These are phyloP conservation scores for Aspergillus texensis DNA, from an alignment of 2,329 filamentous ascomycete genomes.

Conservation along the genomic window DNA sequence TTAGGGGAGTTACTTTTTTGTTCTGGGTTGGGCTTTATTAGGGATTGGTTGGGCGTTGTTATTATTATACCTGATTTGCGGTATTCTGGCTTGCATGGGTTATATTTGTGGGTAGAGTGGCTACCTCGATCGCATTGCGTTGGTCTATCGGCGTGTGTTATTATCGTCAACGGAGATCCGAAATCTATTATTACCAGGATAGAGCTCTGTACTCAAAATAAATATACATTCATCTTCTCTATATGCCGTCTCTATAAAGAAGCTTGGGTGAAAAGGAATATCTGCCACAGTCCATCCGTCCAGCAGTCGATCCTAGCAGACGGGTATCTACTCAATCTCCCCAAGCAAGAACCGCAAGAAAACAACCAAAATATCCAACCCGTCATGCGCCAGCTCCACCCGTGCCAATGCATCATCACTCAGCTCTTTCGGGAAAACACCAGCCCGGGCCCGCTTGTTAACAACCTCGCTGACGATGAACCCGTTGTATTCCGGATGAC, in stretches of 20 bases:
- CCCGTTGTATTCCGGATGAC: slow-evolving; percentile 80
- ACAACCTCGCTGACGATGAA: slow-evolving; percentile 72
- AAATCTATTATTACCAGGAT: background rate
- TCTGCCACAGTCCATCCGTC: background rate
- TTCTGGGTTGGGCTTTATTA: background rate
- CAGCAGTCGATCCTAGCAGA: background rate
- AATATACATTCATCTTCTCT: background rate
- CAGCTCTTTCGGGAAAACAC: slow-evolving; percentile 70
- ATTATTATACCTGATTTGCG: background rate
- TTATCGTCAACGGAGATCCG: background rate
- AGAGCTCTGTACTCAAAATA: background rate
- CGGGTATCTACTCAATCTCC: slow-evolving; percentile 1
- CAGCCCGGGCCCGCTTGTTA: slow-evolving; percentile 63
- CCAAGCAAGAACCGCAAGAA: slow-evolving; percentile 79
- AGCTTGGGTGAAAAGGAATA: background rate
- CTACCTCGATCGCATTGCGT: background rate
- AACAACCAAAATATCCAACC: slow-evolving; percentile 70
- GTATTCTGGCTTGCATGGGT: background rate
- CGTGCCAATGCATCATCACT: slow-evolving; percentile 70
- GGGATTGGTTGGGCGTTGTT: background rate
- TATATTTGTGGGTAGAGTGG: background rate
- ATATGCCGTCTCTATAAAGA: background rate
- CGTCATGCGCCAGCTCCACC: slow-evolving; percentile 72
- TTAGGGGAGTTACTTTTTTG: background rate
- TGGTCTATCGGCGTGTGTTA: background rate